Base-by-base conservation (phyloP, 2,329 filamentous ascomycete genomes). In the Nemania sp. region DNA sequence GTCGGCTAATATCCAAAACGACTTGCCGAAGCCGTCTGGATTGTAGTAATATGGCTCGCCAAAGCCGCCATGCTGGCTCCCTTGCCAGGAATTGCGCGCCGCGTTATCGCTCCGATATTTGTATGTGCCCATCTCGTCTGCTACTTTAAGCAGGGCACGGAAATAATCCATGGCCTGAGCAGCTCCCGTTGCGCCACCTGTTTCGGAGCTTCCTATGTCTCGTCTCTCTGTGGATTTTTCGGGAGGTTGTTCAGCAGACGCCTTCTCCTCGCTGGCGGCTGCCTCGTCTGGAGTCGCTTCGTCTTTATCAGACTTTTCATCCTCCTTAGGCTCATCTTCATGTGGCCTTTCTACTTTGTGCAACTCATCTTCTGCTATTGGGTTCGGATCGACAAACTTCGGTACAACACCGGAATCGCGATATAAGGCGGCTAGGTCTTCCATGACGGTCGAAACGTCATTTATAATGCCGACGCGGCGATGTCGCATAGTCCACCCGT, bases 31-130 rank as follows among this genome's bases (percentile, higher is more conserved):
- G 1, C 78, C 80, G 2, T 72, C 72, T 0, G 75, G 59, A 46
- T 77, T 70, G 55, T 80, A 76, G 64, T 81, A 78, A 55, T 76
- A 83, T 1, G 79, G 79, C 63, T 83, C 80, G 12, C 77, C 78
- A 20, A 72, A 47, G 1, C 80, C 80, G 24, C 80, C 80, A 5
- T 68, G 72, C 62, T 83, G 80, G 24, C 74, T 72, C 2, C 63
- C 65, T 62, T 82, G 80, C 80, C 80, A 83, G 9, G 72, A 77
- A 64, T 82, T 82, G 24, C 80, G 70, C 4, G 61, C 57, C 2
- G 40, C 56, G 26, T 57, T 61, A 19, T 62, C 46, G 49, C 60
- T 61, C 14, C 64, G 55, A 42, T 63, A 65, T 65, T 73, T 60
- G 50, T 68, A 54, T 33, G 56, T 49, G 22, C 61, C 63, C 64